Evolutionary conservation across 352 stramenopile genomes (phyloP).

Genomic region (Pythium rishiriense): DNA sequence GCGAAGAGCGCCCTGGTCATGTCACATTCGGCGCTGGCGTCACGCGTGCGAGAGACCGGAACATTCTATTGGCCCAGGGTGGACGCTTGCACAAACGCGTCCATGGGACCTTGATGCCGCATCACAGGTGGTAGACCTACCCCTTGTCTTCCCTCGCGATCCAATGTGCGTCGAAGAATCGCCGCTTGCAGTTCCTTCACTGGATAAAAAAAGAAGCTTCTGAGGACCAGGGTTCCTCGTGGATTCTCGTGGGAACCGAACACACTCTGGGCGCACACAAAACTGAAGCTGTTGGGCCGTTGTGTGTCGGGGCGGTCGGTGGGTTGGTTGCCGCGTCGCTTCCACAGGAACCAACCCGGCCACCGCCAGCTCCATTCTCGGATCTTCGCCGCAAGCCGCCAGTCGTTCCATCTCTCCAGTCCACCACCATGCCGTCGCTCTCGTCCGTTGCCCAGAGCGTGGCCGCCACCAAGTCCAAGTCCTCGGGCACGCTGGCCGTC

Average conservation of each 20-base stretch:
- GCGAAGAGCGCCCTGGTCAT: constrained; percentile 15
- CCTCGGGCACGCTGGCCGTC: constrained; percentile 41
- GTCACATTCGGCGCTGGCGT: constrained; percentile 23
- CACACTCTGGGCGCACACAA: constrained; percentile 5
- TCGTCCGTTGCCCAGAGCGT: constrained; percentile 25
- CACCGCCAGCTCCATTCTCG: constrained; percentile 3
- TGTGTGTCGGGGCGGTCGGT: too few species aligned
- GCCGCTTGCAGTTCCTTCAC: neutral
- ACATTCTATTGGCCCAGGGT: constrained; percentile 24
- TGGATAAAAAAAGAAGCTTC: constrained; percentile 15
- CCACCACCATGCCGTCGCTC: constrained; percentile 21
- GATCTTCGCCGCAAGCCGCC: constrained; percentile 15
- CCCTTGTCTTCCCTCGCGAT: constrained; percentile 13
- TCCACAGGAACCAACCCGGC: neutral
- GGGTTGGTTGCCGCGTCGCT: too few species aligned
- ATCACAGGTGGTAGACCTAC: constrained; percentile 13
- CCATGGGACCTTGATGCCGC: neutral
- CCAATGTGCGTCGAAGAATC: constrained; percentile 20
- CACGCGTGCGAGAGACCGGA: constrained; percentile 21
- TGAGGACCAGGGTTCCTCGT: neutral
- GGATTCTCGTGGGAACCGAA: constrained; percentile 18
- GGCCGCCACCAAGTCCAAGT: constrained; percentile 32
- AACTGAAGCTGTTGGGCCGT: constrained; percentile 28
- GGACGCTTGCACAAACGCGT: constrained; percentile 24
- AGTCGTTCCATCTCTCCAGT: neutral